phyloP scores from a whole-genome alignment of 495 filamentous ascomycete genomes.

The Hypoxylon fragiforme region DNA sequence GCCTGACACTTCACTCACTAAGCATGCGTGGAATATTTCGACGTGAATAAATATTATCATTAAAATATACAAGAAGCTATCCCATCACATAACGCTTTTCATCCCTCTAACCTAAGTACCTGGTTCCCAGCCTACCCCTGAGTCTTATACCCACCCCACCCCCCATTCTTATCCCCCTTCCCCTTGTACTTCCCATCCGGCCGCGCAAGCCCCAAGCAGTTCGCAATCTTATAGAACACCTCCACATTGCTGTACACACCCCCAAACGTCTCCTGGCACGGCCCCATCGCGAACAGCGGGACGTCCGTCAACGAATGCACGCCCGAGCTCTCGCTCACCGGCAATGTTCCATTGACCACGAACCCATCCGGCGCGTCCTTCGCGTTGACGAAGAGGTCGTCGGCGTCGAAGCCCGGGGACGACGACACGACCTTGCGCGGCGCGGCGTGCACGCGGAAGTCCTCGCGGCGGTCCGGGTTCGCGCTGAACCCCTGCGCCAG shows the following conservation, averaged over 20 bases:
- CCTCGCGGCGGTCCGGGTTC: slow-evolving; percentile 68
- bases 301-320: slow-evolving; percentile 78
- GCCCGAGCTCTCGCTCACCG: slow-evolving; percentile 57
- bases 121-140: no score
- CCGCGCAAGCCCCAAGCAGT: slow-evolving; percentile 63
- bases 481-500: slow-evolving; percentile 66
- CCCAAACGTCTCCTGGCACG: slow-evolving; percentile 70
- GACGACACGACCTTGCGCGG: slow-evolving; percentile 60
- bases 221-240: slow-evolving; percentile 72
- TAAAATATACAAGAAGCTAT: no score
- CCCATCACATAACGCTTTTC: no score
- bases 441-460: slow-evolving; percentile 60
- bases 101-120: no score
- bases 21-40: no score
- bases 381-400: slow-evolving; percentile 61
- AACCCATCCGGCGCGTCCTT: slow-evolving; percentile 66
- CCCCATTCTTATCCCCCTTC: no score
- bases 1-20: no score
- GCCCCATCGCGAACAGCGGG: slow-evolving; percentile 71
- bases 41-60: no score
- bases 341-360: slow-evolving; percentile 69
- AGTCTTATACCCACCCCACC: no score
- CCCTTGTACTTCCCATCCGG: slow-evolving; percentile 28
- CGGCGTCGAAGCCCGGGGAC: slow-evolving; percentile 38
- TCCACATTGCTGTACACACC: slow-evolving; percentile 71